A percentile compares a stretch with the other conserved stretches of the same genome.
Conservation (phyloP, 495 filamentous ascomycete species). For the Daldinia caldariorum region DNA sequence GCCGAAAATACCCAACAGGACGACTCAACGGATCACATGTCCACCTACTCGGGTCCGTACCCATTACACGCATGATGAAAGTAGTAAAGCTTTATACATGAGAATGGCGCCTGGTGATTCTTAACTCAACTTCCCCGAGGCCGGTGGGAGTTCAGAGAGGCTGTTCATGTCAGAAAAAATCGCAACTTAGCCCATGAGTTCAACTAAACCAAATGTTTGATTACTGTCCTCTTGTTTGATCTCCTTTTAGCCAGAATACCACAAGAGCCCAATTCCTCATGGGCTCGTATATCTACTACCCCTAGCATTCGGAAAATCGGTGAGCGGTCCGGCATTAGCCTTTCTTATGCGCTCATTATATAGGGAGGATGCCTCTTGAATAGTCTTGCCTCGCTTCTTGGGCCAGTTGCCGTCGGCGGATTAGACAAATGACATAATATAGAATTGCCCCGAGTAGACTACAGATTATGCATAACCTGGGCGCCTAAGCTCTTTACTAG, state of each 20-base stretch:
- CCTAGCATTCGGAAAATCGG: slow-evolving; percentile 57
- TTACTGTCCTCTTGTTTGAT: slow-evolving; percentile 52
- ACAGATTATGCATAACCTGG: slow-evolving; percentile 28
- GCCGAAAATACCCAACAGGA: slow-evolving; percentile 3
- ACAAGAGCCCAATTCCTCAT: slow-evolving; percentile 27
- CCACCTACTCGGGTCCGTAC: slow-evolving; percentile 20
- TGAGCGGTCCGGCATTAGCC: slow-evolving; percentile 54
- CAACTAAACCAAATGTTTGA: slow-evolving; percentile 33
- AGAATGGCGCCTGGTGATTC: slow-evolving; percentile 9
- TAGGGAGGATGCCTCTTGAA: slow-evolving; percentile 38
- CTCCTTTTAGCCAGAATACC: slow-evolving; percentile 60
- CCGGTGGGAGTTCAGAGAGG: slow-evolving; percentile 17
- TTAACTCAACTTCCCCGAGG: slow-evolving; percentile 6
- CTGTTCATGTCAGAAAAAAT: slow-evolving; percentile 12
- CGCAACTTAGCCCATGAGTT: slow-evolving; percentile 25
- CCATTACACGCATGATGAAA: slow-evolving; percentile 21
- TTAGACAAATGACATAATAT: slow-evolving; percentile 24
- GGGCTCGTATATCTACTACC: slow-evolving; percentile 40
- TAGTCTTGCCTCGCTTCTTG: slow-evolving; percentile 36
- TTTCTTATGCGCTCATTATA: slow-evolving; percentile 30
- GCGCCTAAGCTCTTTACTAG: slow-evolving; percentile 19
- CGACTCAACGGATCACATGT: slow-evolving; percentile 26
- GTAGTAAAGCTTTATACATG: slow-evolving; percentile 26
- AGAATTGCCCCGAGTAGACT: slow-evolving; percentile 12
- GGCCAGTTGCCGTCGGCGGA: slow-evolving; percentile 33